A percentile compares a stretch with the other conserved stretches of the same genome.
Conservation (phyloP, 2,329 filamentous ascomycete species). For the Verruconis gallopava region DNA sequence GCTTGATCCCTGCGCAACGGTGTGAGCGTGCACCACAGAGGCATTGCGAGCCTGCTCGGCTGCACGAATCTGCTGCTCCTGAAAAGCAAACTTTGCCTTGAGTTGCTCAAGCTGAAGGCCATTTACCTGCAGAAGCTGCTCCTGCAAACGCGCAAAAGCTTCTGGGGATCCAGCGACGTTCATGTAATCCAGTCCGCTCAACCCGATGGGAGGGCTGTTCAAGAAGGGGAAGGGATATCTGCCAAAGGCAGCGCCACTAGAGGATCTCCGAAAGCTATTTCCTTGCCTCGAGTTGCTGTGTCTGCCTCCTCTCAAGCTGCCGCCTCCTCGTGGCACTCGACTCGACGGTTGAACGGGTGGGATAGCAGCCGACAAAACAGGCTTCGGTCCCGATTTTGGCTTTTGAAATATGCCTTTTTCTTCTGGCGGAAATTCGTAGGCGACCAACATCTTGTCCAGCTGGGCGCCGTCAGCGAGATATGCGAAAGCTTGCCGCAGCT, state of each 20-base stretch:
- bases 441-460: conserved; percentile 71
- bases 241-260: conserved; percentile 3
- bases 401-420: conserved; percentile 49
- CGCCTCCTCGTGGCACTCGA: conserved; percentile 31
- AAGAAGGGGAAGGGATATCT: neutral
- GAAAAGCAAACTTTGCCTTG: conserved; percentile 1
- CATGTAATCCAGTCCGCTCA: conserved; percentile 5
- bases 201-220: neutral
- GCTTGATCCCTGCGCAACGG: conserved; percentile 8
- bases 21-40: conserved; percentile 14
- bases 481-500: conserved; percentile 80
- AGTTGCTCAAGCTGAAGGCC: conserved; percentile 9
- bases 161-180: neutral
- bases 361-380: conserved; percentile 33
- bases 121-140: conserved; percentile 7
- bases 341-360: conserved; percentile 36
- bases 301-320: conserved; percentile 31
- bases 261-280: conserved; percentile 6
- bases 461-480: conserved; percentile 60
- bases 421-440: conserved; percentile 78
- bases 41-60: conserved; percentile 28
- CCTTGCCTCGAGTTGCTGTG: conserved; percentile 26
- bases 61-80: conserved; percentile 17
- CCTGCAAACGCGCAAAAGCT: conserved; percentile 2
- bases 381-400: conserved; percentile 37